A percentile compares a stretch with the other conserved stretches of the same genome.
phyloP scores from a whole-genome alignment of 1,284 basidiomycete species.

The Ganoderma multipileum region DNA sequence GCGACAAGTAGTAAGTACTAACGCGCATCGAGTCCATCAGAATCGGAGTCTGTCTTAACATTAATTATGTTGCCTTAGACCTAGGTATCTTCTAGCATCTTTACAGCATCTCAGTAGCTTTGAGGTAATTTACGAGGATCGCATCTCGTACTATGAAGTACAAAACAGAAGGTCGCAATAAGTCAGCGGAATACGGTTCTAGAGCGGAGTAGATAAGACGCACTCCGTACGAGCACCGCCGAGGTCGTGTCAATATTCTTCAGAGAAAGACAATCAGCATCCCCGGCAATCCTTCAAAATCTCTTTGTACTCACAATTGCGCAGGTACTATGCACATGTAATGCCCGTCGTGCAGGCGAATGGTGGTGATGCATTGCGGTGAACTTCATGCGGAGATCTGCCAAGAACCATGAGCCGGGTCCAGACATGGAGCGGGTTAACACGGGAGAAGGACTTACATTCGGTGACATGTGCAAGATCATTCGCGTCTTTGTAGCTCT shows the following conservation, averaged over 20 bases:
- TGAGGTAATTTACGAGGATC: constrained; percentile 36
- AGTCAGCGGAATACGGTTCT: neutral
- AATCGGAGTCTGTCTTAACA: neutral
- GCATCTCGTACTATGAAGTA: constrained; percentile 50
- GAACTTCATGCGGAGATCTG: constrained; percentile 59
- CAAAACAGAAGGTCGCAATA: constrained; percentile 7
- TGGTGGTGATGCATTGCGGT: constrained; percentile 52
- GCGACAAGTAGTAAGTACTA: neutral
- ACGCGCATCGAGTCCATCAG: neutral
- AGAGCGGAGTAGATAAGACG: constrained; percentile 28
- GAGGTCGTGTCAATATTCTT: constrained; percentile 59
- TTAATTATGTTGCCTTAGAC: neutral
- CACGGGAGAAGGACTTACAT: constrained; percentile 45
- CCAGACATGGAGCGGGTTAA: no score
- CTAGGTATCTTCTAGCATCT: neutral
- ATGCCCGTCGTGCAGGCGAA: constrained; percentile 49
- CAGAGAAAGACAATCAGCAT: constrained; percentile 6
- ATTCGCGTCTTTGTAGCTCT: constrained; percentile 57
- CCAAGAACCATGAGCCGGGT: neutral
- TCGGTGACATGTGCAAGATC: constrained; percentile 54
- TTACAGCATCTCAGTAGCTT: constrained; percentile 35
- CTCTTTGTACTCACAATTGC: constrained; percentile 51
- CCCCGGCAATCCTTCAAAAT: neutral
- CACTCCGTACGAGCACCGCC: constrained; percentile 53
- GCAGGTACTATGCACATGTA: constrained; percentile 61